Evolutionary conservation across 225 moss, liverwort and hornwort genomes (phyloP).

Genomic region (Rhytidiadelphus loreus): DNA sequence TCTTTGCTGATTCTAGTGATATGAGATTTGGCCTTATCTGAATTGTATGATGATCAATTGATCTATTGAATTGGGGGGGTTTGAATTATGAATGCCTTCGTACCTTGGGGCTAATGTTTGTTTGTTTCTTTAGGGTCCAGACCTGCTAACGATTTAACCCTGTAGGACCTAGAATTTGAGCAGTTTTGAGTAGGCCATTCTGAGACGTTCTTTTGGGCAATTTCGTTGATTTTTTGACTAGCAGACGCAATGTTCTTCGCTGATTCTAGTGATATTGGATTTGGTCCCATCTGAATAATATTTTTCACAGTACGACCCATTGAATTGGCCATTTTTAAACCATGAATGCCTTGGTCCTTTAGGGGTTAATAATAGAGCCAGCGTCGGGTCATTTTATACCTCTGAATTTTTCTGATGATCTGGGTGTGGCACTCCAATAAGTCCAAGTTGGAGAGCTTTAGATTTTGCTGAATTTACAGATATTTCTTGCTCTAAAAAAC

Average conservation of each 20-base stretch:
- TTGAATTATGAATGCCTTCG: background rate
- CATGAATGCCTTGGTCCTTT: background rate
- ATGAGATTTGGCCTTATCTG: background rate
- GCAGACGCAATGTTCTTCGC: background rate
- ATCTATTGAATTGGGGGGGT: background rate
- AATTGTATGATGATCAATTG: background rate
- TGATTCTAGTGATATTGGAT: background rate
- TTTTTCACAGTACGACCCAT: background rate
- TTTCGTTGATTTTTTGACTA: background rate
- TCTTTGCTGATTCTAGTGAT: background rate
- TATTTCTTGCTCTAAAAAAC: background rate
- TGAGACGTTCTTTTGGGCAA: background rate
- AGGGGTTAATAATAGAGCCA: no score
- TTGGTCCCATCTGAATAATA: background rate
- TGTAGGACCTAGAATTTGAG: background rate
- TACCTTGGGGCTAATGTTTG: background rate
- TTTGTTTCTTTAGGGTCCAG: background rate
- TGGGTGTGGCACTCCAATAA: background rate
- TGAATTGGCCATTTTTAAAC: background rate
- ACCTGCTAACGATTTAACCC: background rate
- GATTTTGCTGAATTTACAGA: background rate
- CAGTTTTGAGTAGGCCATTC: background rate
- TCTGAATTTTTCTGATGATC: background rate
- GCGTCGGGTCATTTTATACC: background rate
- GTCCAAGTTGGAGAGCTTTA: background rate